Conservation (phyloP, 306 rosid species). For the Trifolium dubium region DNA sequence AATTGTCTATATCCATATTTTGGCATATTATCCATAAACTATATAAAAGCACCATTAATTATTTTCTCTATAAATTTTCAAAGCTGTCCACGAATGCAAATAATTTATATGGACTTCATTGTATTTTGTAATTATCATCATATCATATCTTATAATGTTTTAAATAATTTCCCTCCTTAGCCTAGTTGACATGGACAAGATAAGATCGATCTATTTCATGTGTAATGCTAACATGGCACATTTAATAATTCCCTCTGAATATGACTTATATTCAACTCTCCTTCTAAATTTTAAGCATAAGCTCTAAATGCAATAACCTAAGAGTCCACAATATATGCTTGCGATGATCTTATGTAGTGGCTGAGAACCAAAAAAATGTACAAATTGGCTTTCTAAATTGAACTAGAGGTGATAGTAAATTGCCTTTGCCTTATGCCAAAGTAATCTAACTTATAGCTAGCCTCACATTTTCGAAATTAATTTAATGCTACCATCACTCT, state of each 20-base stretch:
- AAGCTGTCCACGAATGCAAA: slow-evolving; percentile 21
- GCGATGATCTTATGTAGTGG: slow-evolving; percentile 24
- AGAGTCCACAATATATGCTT: slow-evolving; percentile 36
- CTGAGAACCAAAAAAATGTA: slow-evolving; percentile 24
- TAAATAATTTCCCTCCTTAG: background rate
- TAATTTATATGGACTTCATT: slow-evolving; percentile 24
- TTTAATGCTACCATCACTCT: slow-evolving; percentile 42
- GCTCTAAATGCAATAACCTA: background rate
- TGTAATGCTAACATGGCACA: slow-evolving; percentile 31
- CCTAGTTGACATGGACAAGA: slow-evolving; percentile 21
- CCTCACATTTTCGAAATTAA: slow-evolving; percentile 5
- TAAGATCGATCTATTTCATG: slow-evolving; percentile 39
- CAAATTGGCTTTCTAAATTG: background rate
- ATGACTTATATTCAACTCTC: slow-evolving; percentile 8
- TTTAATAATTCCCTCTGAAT: slow-evolving; percentile 39
- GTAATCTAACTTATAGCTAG: slow-evolving; percentile 39
- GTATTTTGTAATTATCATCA: slow-evolving; percentile 7
- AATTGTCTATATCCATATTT: slow-evolving; percentile 3
- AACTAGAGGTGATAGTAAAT: slow-evolving; percentile 45
- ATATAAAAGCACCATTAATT: slow-evolving; percentile 5
- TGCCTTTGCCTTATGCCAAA: slow-evolving; percentile 54
- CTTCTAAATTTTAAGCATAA: slow-evolving; percentile 17
- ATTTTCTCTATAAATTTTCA: slow-evolving; percentile 18
- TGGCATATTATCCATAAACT: slow-evolving; percentile 27
- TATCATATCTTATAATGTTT: background rate